These are phyloP conservation scores for Eimeria zaria DNA, from an alignment of 169 alveolate species.

Conservation along the genomic window DNA sequence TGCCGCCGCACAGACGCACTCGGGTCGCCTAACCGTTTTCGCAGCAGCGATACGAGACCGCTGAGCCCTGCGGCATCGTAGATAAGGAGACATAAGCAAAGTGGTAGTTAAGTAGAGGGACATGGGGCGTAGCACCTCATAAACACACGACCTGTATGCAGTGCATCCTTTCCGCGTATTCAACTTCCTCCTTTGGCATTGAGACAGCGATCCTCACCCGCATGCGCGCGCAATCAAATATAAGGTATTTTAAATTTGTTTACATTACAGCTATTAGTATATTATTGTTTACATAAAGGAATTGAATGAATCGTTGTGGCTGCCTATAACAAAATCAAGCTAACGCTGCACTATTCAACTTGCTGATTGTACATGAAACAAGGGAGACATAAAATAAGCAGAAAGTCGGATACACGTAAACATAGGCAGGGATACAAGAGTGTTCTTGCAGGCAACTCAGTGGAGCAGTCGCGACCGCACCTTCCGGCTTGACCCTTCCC, in stretches of 20 bases:
- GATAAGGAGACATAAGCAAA: not conserved
- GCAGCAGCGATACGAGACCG: conserved; percentile 41
- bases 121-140: not conserved
- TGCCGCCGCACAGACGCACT: conserved; percentile 54
- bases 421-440: not conserved
- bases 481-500: conserved; percentile 52
- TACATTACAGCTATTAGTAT: not conserved
- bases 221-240: not conserved
- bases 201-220: not conserved
- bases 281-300: not conserved
- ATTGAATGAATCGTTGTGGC: not conserved
- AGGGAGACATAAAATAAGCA: not conserved
- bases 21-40: conserved; percentile 53
- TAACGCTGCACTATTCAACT: not conserved
- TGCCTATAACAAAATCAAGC: not conserved
- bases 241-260: not conserved
- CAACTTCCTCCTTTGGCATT: not conserved
- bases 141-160: not conserved
- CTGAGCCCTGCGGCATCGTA: conserved; percentile 21
- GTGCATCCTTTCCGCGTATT: not conserved
- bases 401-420: not conserved
- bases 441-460: not conserved
- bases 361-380: not conserved
- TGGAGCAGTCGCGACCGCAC: not conserved
- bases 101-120: not conserved